phyloP scores from a whole-genome alignment of 164 flowering plant genomes.

The Echeveria elegans region DNA sequence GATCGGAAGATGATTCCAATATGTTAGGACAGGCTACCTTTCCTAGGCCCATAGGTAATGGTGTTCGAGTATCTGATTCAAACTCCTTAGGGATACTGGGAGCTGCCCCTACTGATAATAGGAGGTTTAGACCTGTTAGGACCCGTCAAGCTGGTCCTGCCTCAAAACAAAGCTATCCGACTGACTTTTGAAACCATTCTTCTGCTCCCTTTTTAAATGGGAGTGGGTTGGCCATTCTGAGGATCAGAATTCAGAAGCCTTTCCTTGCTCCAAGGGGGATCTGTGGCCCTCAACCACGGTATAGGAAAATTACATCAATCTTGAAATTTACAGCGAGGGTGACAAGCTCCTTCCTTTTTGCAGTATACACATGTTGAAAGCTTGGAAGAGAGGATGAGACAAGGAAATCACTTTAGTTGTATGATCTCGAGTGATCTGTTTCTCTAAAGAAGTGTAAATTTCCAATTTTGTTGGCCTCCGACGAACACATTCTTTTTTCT shows the following conservation, averaged over 20 bases:
- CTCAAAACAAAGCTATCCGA: slow-evolving; percentile 29
- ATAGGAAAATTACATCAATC: not conserved
- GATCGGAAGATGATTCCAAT: slow-evolving; percentile 36
- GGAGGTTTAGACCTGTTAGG: slow-evolving; percentile 39
- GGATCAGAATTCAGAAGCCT: too few species aligned
- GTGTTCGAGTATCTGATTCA: slow-evolving; percentile 34
- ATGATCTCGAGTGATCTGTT: slow-evolving; percentile 12
- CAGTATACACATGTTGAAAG: not conserved
- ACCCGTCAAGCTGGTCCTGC: slow-evolving; percentile 41
- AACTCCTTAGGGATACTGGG: slow-evolving; percentile 81
- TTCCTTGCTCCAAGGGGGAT: not conserved
- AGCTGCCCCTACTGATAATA: slow-evolving; percentile 60
- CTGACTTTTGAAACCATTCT: slow-evolving; percentile 8
- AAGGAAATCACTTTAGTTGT: not conserved
- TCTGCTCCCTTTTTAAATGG: not conserved
- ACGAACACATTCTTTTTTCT: not conserved
- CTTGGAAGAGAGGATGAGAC: not conserved
- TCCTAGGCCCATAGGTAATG: slow-evolving; percentile 38
- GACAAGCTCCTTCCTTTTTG: not conserved
- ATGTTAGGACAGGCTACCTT: slow-evolving; percentile 27
- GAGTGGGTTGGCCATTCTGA: too few species aligned
- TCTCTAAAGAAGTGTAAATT: slow-evolving; percentile 30
- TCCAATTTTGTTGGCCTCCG: slow-evolving; percentile 26
- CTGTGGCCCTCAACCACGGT: not conserved
- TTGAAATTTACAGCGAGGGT: not conserved